Percentiles rank a stretch among this genome's conserved stretches.
These are phyloP conservation scores for Cantharellus anzutake DNA, from an alignment of 768 basidiomycete species.

Conservation along the genomic window DNA sequence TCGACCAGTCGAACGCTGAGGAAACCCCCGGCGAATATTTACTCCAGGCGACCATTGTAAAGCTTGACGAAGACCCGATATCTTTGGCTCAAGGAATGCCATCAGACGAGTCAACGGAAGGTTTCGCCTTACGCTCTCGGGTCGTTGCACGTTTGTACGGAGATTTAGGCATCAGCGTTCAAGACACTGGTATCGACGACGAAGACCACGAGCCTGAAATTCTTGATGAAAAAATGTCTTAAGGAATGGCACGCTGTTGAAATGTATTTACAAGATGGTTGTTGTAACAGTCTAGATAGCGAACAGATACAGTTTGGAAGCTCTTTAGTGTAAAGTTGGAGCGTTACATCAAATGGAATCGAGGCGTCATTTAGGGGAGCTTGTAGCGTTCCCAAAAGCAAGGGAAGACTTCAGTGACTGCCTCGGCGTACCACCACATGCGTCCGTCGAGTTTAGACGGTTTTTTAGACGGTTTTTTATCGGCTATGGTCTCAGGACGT, in stretches of 20 bases:
- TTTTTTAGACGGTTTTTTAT: background rate
- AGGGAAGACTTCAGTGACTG: background rate
- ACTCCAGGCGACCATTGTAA: conserved; percentile 17
- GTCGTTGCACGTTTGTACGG: background rate
- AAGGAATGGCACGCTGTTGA: background rate
- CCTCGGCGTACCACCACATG: background rate
- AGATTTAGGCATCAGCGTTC: background rate
- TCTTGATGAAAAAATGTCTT: background rate
- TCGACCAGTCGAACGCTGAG: conserved; percentile 1
- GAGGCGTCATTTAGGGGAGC: too few species aligned
- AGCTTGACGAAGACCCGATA: conserved; percentile 25
- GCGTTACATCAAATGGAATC: background rate
- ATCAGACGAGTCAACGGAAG: conserved; percentile 30
- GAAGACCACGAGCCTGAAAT: background rate
- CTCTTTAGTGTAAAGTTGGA: background rate
- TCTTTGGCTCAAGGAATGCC: conserved; percentile 12
- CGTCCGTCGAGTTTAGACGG: background rate
- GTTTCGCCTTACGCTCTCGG: conserved; percentile 22
- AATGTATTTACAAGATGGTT: background rate
- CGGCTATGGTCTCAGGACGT: background rate
- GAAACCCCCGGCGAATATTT: conserved; percentile 5
- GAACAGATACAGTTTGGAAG: background rate
- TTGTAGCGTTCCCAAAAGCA: background rate
- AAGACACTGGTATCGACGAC: background rate
- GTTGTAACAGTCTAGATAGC: too few species aligned